Percentiles rank a stretch among this genome's conserved stretches.
These are phyloP conservation scores for Talaromyces proteolyticus DNA, from an alignment of 495 filamentous ascomycete genomes.

Conservation along the genomic window DNA sequence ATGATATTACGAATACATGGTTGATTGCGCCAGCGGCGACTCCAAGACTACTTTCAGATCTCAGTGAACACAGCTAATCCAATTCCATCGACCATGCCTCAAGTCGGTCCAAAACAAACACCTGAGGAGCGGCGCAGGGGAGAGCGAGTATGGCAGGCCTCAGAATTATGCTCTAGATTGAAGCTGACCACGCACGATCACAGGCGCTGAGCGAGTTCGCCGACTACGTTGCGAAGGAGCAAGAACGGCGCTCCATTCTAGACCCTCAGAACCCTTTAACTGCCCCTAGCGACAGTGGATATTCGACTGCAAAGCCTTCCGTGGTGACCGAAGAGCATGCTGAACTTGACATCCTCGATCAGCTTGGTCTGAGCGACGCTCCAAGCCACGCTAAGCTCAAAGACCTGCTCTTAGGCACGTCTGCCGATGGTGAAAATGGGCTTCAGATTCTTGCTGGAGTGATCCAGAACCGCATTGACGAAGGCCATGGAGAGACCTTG, in stretches of 20 bases:
- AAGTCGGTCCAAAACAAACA: constrained; percentile 47
- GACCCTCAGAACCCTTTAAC: constrained; percentile 19
- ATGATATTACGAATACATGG: constrained; percentile 45
- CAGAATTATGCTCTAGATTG: neutral
- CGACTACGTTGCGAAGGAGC: constrained; percentile 95
- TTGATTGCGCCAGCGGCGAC: constrained; percentile 28
- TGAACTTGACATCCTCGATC: constrained; percentile 89
- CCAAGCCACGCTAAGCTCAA: constrained; percentile 63
- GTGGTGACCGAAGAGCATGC: constrained; percentile 64
- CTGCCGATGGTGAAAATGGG: constrained; percentile 53
- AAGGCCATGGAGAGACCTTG: constrained; percentile 85
- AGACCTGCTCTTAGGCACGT: constrained; percentile 64
- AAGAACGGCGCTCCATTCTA: constrained; percentile 60
- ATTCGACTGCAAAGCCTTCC: constrained; percentile 33
- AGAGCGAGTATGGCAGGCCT: constrained; percentile 66
- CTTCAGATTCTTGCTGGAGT: constrained; percentile 54
- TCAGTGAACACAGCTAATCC: neutral
- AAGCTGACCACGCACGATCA: neutral
- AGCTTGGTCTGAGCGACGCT: constrained; percentile 73
- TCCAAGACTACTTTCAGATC: neutral
- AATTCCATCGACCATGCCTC: constrained; percentile 20
- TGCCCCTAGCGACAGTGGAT: constrained; percentile 37
- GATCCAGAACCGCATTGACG: constrained; percentile 62
- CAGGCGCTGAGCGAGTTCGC: constrained; percentile 95
- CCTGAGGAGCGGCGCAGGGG: constrained; percentile 77